Percentiles rank a stretch among this genome's conserved stretches.
Evolutionary conservation across 768 basidiomycete species (phyloP).

Genomic region (Leccinum boreale): DNA sequence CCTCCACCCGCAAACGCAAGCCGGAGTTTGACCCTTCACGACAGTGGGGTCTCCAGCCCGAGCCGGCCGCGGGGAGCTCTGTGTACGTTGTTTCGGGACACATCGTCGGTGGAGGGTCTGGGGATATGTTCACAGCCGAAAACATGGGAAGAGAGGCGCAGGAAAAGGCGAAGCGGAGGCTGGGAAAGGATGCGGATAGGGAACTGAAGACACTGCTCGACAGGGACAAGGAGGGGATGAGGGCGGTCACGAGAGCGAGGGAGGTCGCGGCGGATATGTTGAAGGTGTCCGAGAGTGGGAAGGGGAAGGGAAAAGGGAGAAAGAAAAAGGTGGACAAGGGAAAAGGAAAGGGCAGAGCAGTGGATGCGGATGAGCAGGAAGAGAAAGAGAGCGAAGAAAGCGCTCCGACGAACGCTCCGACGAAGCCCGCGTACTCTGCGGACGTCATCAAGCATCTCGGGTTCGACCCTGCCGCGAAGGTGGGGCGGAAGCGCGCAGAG

Average conservation of each 20-base stretch:
- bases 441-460: slow-evolving; percentile 68
- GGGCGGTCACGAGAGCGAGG: slow-evolving; percentile 57
- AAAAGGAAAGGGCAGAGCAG: slow-evolving; percentile 9
- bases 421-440: slow-evolving; percentile 59
- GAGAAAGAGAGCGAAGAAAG: slow-evolving; percentile 15
- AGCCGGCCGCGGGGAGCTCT: slow-evolving; percentile 36
- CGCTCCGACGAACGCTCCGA: slow-evolving; percentile 13
- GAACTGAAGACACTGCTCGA: slow-evolving; percentile 58
- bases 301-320: slow-evolving; percentile 18
- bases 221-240: slow-evolving; percentile 67
- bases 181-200: slow-evolving; percentile 58
- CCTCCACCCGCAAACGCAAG: slow-evolving; percentile 46
- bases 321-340: slow-evolving; percentile 18
- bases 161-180: slow-evolving; percentile 65
- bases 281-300: slow-evolving; percentile 17
- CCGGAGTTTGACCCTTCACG: slow-evolving; percentile 61
- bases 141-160: slow-evolving; percentile 78
- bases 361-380: neutral
- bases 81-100: slow-evolving; percentile 86
- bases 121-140: slow-evolving; percentile 55
- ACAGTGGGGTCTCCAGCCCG: slow-evolving; percentile 76
- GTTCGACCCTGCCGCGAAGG: slow-evolving; percentile 70
- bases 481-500: slow-evolving; percentile 41
- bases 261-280: slow-evolving; percentile 37
- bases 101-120: slow-evolving; percentile 50